Percentiles rank a stretch among this genome's conserved stretches.
Evolutionary conservation across 1,284 basidiomycete species (phyloP).

Genomic region (Ganoderma sp.): DNA sequence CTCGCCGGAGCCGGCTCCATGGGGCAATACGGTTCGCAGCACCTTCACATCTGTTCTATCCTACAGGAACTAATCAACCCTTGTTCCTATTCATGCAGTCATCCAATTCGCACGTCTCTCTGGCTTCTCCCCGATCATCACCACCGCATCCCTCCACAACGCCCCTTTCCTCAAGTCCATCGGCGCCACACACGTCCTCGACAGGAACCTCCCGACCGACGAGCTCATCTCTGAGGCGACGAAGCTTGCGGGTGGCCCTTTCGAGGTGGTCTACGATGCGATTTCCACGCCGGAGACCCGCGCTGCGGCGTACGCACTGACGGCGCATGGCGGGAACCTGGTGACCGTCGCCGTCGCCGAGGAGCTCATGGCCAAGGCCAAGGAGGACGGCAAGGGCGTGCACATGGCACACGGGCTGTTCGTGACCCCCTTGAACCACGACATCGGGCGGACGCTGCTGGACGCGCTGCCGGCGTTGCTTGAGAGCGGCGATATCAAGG

Average conservation of each 20-base stretch:
- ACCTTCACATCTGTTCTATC: too few relatives aligned
- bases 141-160: constrained; percentile 44
- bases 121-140: constrained; percentile 44
- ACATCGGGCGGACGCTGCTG: neutral
- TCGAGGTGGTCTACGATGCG: constrained; percentile 38
- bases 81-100: too few relatives aligned
- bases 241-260: constrained; percentile 28
- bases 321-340: constrained; percentile 1
- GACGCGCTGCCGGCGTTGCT: constrained; percentile 11
- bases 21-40: constrained; percentile 47
- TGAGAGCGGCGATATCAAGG: constrained; percentile 33
- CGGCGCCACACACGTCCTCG: constrained; percentile 46
- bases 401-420: constrained; percentile 9
- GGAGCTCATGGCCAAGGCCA: constrained; percentile 5
- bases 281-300: constrained; percentile 30
- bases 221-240: constrained; percentile 30
- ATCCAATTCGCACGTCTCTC: constrained; percentile 46
- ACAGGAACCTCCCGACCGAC: constrained; percentile 35
- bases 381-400: neutral
- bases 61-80: too few relatives aligned
- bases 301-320: constrained; percentile 25
- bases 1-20: constrained; percentile 45
- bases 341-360: neutral
- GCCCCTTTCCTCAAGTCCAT: constrained; percentile 40
- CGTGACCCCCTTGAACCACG: constrained; percentile 9